Conservation (phyloP, 2,329 filamentous ascomycete species). For the Aureobasidium sp. region DNA sequence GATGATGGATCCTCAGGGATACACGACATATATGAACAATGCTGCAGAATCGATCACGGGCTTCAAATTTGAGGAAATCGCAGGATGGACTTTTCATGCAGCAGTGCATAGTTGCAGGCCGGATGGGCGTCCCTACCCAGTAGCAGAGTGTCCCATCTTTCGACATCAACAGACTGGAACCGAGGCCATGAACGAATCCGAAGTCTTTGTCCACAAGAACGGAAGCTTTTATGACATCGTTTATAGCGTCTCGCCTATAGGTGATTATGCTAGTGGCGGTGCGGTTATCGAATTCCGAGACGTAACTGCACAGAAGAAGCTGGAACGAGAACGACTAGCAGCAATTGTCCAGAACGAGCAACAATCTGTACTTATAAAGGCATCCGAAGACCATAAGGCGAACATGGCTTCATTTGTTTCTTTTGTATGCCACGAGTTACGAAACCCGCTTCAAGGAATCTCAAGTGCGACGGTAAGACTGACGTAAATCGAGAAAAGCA, state of each 20-base stretch:
- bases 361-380: slow-evolving; percentile 9
- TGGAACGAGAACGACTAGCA: slow-evolving; percentile 9
- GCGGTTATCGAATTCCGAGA: slow-evolving; percentile 13
- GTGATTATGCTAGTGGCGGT: slow-evolving; percentile 11
- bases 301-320: slow-evolving; percentile 6
- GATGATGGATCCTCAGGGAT: slow-evolving; percentile 11
- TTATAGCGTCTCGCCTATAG: slow-evolving; percentile 12
- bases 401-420: slow-evolving; percentile 13
- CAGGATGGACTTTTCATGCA: slow-evolving; percentile 12
- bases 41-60: slow-evolving; percentile 12
- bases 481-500: too few species aligned
- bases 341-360: slow-evolving; percentile 13
- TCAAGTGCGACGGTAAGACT: neutral
- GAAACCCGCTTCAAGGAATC: slow-evolving; percentile 11
- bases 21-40: slow-evolving; percentile 12
- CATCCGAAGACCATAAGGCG: slow-evolving; percentile 10
- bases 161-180: slow-evolving; percentile 9
- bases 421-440: slow-evolving; percentile 12
- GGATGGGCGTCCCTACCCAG: slow-evolving; percentile 11
- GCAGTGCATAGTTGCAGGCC: slow-evolving; percentile 9
- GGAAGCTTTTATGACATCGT: slow-evolving; percentile 12
- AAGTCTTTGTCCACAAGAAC: slow-evolving; percentile 14
- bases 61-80: slow-evolving; percentile 11
- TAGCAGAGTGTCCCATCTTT: slow-evolving; percentile 11
- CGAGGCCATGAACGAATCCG: slow-evolving; percentile 7